Percentiles rank a stretch among this genome's conserved stretches.
phyloP scores from a whole-genome alignment of 176 grass and related monocot species.

The Ensete glaucum region DNA sequence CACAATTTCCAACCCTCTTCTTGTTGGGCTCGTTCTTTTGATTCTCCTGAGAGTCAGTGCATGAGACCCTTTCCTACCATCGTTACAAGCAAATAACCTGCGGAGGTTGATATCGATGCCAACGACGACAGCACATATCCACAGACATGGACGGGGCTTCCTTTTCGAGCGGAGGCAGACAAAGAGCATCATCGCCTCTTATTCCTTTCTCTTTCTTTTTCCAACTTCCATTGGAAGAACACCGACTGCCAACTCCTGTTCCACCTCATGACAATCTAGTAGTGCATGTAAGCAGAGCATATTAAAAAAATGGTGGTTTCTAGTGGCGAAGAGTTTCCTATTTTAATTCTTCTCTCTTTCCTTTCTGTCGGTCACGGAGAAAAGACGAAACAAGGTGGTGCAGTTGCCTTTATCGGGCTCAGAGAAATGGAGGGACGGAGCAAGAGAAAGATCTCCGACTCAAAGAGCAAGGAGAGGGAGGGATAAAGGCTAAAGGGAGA shows the following conservation, averaged over 20 bases:
- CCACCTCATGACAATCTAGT: no score
- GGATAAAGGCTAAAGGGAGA: background rate
- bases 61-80: no score
- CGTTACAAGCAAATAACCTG: no score
- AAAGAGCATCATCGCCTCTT: background rate
- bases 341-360: background rate
- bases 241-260: no score
- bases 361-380: background rate
- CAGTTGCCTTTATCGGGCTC: conserved; percentile 1
- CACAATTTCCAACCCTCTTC: no score
- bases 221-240: background rate
- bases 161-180: background rate
- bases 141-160: background rate
- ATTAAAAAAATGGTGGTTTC: background rate
- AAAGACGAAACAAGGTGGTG: background rate
- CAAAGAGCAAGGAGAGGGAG: background rate
- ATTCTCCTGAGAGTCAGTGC: no score
- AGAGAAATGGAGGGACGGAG: background rate
- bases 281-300: no score
- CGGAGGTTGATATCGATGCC: no score
- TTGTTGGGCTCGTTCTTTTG: no score
- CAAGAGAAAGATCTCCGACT: background rate
- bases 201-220: background rate
- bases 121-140: no score
- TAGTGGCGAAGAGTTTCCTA: background rate